Evolutionary conservation across 805 yeast genomes (phyloP).

Genomic region (Starmerella vaccinii): DNA sequence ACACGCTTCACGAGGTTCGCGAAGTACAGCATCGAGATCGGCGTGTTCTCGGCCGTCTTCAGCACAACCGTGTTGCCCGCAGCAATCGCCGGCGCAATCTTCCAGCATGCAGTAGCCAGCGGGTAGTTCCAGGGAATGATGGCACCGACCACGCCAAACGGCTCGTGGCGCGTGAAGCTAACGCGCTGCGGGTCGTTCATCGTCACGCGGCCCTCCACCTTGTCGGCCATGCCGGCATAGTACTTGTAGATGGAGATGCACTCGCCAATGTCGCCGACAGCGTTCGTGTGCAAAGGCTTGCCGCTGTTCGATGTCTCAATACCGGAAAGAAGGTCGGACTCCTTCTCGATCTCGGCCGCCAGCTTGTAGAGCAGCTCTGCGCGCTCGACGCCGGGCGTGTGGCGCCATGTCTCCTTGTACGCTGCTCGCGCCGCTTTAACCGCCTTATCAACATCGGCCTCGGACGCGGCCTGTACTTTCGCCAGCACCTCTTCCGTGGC

Average conservation of each 20-base stretch:
- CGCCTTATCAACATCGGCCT: slow-evolving; percentile 72
- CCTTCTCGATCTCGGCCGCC: slow-evolving; percentile 65
- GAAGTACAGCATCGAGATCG: slow-evolving; percentile 72
- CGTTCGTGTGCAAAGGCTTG: slow-evolving; percentile 51
- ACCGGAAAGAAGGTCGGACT: slow-evolving; percentile 60
- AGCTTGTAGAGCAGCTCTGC: slow-evolving; percentile 54
- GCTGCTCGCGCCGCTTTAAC: slow-evolving; percentile 78
- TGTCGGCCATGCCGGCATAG: slow-evolving; percentile 88
- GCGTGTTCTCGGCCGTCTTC: slow-evolving; percentile 88
- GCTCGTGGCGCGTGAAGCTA: slow-evolving; percentile 74
- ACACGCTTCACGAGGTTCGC: slow-evolving; percentile 64
- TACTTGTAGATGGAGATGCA: slow-evolving; percentile 64
- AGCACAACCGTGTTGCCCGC: slow-evolving; percentile 81
- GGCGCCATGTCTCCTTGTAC: slow-evolving; percentile 55
- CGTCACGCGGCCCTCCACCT: slow-evolving; percentile 62
- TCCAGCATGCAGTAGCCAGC: slow-evolving; percentile 87
- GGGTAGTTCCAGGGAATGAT: slow-evolving; percentile 98
- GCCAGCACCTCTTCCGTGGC: slow-evolving; percentile 64
- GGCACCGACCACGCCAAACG: slow-evolving; percentile 91
- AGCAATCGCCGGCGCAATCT: slow-evolving; percentile 84
- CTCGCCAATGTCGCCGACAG: slow-evolving; percentile 66
- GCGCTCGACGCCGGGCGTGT: slow-evolving; percentile 60
- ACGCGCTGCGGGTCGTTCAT: slow-evolving; percentile 68
- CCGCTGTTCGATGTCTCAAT: slow-evolving; percentile 88
- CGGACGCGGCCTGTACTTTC: slow-evolving; percentile 62